Evolutionary conservation across 2,329 filamentous ascomycete species (phyloP), one percentile per base, ranked within the genome.

Genomic region (Diaporthe sp.): DNA sequence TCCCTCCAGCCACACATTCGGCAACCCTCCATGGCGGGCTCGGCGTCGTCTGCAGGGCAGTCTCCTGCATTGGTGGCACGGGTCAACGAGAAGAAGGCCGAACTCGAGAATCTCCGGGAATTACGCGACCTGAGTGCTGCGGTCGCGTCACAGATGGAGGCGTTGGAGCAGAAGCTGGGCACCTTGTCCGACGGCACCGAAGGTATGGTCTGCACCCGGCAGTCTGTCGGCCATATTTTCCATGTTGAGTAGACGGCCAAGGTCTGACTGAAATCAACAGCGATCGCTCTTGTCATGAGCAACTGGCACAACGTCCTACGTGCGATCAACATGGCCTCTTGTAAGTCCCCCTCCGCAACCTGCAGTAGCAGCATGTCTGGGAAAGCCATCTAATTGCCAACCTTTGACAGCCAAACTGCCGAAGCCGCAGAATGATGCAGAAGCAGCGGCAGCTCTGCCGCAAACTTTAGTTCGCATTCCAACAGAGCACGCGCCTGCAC

Each of bases 281-380:
- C 93, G 75, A 95, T 97, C 80, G 94, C 95, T 52, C 90, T 92
- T n/a, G 94, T 97, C 30, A 87, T 97, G 81, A 90, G 92, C 71
- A 97, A 97, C 82, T 97, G 95, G 95, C 93, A 96, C 83, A 96
- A 95, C 79, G 94, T 97, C 77, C 88, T 97, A 75, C 89, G 93
- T 77, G 94, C 94, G 55, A 96, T 97, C 80, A 93, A 93, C 80
- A 96, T 97, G 93, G 95, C 95, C 76, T 96, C 93, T 75, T 89
- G 94, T 96, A 88, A 80, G 91, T 85, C 58, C 15, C 8, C 17
- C 9, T 50, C 50, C 74, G 28, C 30, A 55, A 55, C 52, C 10
- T 76, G 22, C n/a, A 70, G 69, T 50, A 61, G 74, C 74, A 75
- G 66, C 75, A 40, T 9, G 8, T 15, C 30, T 17, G 45, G 47